Percentiles rank a stretch among this genome's conserved stretches.
Evolutionary conservation across 306 rosid genomes (phyloP).

Genomic region (Dalbergia cultrata): DNA sequence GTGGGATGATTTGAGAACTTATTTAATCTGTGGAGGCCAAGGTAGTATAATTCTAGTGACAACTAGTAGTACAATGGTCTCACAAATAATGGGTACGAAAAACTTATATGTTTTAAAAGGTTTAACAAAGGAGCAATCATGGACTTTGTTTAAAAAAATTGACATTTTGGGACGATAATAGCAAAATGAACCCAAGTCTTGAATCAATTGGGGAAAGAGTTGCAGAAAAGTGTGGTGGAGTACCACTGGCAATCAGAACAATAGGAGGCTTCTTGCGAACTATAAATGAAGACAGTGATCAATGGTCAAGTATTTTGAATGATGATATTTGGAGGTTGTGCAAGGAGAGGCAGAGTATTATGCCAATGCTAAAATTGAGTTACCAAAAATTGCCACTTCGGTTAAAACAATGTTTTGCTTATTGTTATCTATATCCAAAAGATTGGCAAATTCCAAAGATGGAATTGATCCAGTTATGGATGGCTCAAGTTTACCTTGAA

Average conservation of each 20-base stretch:
- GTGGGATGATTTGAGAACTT: not conserved
- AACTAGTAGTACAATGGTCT: not conserved
- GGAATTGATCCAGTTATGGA: constrained; percentile 8
- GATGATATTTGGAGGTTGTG: not conserved
- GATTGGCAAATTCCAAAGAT: not conserved
- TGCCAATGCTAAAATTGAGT: constrained; percentile 24
- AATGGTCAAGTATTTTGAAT: not conserved
- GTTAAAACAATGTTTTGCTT: constrained; percentile 16
- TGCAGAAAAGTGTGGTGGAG: constrained; percentile 1
- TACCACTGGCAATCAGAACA: constrained; percentile 20
- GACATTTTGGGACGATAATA: not conserved
- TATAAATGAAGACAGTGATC: constrained; percentile 9
- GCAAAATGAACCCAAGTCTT: not conserved
- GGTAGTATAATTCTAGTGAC: constrained; percentile 28
- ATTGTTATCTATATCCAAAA: constrained; percentile 16
- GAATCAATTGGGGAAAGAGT: constrained; percentile 1
- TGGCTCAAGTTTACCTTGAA: constrained; percentile 6
- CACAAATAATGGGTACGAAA: constrained; percentile 9
- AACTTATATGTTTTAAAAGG: not conserved
- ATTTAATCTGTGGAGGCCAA: constrained; percentile 6
- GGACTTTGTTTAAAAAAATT: not conserved
- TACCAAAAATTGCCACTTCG: not conserved
- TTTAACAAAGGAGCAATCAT: not conserved
- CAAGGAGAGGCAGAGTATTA: not conserved
- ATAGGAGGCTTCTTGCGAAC: not conserved